Conservation (phyloP, 2,329 filamentous ascomycete species). For the Seiridium unicorne region DNA sequence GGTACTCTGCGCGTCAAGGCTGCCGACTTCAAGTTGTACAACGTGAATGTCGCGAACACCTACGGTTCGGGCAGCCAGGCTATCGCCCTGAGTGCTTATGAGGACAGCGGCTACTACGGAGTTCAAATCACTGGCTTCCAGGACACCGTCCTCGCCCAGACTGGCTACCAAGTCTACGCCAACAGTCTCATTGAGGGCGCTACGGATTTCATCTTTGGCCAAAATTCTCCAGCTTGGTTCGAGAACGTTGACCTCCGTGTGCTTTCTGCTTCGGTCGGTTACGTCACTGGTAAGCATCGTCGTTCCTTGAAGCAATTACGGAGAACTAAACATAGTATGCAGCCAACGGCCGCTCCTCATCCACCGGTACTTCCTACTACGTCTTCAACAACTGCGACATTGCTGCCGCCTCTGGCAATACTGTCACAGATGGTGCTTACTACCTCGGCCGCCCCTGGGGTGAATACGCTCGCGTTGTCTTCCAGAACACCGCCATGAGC, state of each 20-base stretch:
- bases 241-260: conserved; percentile 38
- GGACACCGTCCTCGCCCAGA: conserved; percentile 44
- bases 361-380: conserved; percentile 34
- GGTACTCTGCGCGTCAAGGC: conserved; percentile 43
- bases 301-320: too few species aligned
- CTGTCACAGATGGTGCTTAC: conserved; percentile 35
- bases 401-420: conserved; percentile 32
- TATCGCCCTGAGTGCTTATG: conserved; percentile 41
- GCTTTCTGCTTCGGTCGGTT: conserved; percentile 29
- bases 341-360: conserved; percentile 39
- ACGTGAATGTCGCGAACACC: conserved; percentile 50
- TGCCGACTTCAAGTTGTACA: conserved; percentile 57
- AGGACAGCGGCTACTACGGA: conserved; percentile 45
- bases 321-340: not conserved
- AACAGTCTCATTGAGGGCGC: conserved; percentile 43
- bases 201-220: conserved; percentile 49
- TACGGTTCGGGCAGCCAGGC: conserved; percentile 44
- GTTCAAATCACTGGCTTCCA: conserved; percentile 43
- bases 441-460: conserved; percentile 49
- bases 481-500: conserved; percentile 47
- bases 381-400: conserved; percentile 43
- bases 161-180: conserved; percentile 45
- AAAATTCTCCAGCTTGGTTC: conserved; percentile 39
- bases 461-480: conserved; percentile 43
- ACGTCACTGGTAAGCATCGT: conserved; percentile 35